A percentile compares a stretch with the other conserved stretches of the same genome.
phyloP scores from a whole-genome alignment of 1,139 yeast species.

The Candida labiduridarum region DNA sequence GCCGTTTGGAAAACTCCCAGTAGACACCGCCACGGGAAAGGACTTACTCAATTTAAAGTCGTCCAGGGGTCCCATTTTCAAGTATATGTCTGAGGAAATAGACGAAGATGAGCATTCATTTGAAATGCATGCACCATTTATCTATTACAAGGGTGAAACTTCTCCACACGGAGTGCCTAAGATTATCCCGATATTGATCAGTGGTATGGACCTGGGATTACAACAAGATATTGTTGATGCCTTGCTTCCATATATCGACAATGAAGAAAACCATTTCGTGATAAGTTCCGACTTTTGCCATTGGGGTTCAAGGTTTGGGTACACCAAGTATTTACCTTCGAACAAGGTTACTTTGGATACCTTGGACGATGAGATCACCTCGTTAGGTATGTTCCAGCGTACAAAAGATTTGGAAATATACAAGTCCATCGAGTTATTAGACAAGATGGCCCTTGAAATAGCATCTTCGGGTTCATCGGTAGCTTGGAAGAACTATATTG shows the following conservation, averaged over 20 bases:
- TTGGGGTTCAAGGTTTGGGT: conserved; percentile 86
- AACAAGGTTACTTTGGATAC: conserved; percentile 17
- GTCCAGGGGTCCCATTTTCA: conserved; percentile 36
- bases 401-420: conserved; percentile 50
- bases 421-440: conserved; percentile 73
- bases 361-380: conserved; percentile 19
- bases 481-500: conserved; percentile 70
- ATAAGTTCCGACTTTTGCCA: conserved; percentile 94
- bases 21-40: conserved; percentile 54
- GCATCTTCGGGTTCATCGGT: conserved; percentile 55
- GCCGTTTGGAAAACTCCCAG: conserved; percentile 75
- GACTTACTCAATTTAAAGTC: conserved; percentile 26
- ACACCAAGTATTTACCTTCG: conserved; percentile 56
- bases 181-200: conserved; percentile 81
- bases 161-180: conserved; percentile 46
- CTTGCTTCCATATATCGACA: conserved; percentile 56
- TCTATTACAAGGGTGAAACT: conserved; percentile 34
- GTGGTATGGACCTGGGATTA: conserved; percentile 54
- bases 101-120: conserved; percentile 92
- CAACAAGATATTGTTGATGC: conserved; percentile 49
- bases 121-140: conserved; percentile 91
- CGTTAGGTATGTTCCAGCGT: conserved; percentile 18
- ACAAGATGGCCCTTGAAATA: conserved; percentile 66
- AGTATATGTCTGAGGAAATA: conserved; percentile 55
- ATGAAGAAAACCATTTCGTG: conserved; percentile 67